Evolutionary conservation across 805 yeast species (phyloP), one percentile per base, ranked within the genome.

Genomic region (Candida odintsovae): DNA sequence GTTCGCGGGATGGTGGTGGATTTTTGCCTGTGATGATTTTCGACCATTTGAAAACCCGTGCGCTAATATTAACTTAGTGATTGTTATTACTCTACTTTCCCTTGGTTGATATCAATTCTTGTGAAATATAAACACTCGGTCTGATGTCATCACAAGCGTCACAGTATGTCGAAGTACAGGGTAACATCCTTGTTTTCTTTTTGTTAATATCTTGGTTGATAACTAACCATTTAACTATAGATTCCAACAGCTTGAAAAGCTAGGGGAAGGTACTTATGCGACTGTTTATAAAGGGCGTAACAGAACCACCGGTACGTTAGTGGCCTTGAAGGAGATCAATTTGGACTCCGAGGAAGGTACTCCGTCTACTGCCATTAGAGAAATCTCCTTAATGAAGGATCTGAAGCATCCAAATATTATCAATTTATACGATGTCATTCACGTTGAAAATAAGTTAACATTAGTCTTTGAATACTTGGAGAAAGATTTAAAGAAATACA

Each of bases 311-410:
- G 97, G 90, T 43, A 90, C 87, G 46, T 74, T 90, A 18, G 99
- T 94, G 18, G 99, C 99, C 0, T 72, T 94, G 58, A 94, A 94
- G 64, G 98, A 94, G 65, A 94, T 94, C 68, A 86, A 86, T 58
- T 73, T 92, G 50, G 99, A 94, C 62, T 84, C 95, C 43, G 99
- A 94, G 62, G 76, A 94, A 69, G 99, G 99, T 35, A 95, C 98
- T 1, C 99, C 99, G 8, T 89, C 97, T 6, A 94, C 99, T 1
- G 99, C 99, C 3, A 92, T 92, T 58, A 77, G 99, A 53, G 99
- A 92, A 67, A 92, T 92, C 51, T 92, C 98, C 5, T 72, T 92
- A 48, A 85, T 92, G 89, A 92, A 92, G 67, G 99, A 92, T 67
- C 74, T 92, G 50, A 88, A 87, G 63, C 95, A 90, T 64, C 96